Conservation (phyloP, 2,329 filamentous ascomycete genomes). For the Berkeleyomyces basicola region DNA sequence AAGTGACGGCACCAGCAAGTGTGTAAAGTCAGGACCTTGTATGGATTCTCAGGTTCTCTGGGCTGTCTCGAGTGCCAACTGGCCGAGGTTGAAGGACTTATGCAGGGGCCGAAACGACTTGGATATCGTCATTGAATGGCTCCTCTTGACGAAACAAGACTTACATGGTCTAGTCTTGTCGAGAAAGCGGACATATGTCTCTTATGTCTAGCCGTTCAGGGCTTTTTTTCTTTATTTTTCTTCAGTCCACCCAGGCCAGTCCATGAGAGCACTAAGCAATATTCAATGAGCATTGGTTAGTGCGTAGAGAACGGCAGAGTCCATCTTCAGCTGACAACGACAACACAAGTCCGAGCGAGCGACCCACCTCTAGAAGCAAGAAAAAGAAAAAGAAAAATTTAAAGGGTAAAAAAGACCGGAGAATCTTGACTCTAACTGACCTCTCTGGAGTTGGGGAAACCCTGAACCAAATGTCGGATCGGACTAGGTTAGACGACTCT, state of each 20-base stretch:
- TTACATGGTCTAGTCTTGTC: no score
- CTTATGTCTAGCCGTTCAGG: neutral
- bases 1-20: no score
- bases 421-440: no score
- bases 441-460: neutral
- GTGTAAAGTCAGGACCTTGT: no score
- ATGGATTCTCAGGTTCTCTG: neutral
- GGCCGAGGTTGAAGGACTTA: neutral
- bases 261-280: neutral
- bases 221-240: neutral
- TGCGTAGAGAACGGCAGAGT: neutral
- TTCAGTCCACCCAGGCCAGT: neutral
- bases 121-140: no score
- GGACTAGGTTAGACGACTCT: neutral
- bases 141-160: no score
- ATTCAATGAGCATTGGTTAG: neutral
- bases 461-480: neutral
- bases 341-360: neutral
- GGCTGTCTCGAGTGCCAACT: neutral
- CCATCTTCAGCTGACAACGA: neutral
- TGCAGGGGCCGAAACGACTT: neutral
- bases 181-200: neutral
- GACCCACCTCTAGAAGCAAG: neutral
- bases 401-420: neutral
- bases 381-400: neutral